Evolutionary conservation across 345 rosid species (phyloP).

Genomic region (Eutrema yunnanense): DNA sequence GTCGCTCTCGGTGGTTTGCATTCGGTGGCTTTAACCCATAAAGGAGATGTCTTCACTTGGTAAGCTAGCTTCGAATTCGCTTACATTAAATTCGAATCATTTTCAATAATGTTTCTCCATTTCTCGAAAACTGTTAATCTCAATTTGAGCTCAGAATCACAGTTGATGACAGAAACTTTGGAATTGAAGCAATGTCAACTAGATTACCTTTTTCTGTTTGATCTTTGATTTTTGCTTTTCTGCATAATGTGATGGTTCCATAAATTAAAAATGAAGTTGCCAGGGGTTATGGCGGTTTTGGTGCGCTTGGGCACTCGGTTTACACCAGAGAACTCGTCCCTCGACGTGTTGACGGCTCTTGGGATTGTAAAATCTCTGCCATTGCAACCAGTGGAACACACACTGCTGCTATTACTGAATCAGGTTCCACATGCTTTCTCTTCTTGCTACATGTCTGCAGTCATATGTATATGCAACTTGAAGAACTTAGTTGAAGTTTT

Average conservation of each 20-base stretch:
- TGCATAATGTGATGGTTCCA: constrained; percentile 27
- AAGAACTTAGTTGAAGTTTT: not conserved
- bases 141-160: not conserved
- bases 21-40: constrained; percentile 67
- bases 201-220: not conserved
- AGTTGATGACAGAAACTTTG: not conserved
- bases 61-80: constrained; percentile 24
- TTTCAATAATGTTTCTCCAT: not conserved
- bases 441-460: not conserved
- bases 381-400: constrained; percentile 86
- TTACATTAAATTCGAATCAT: not conserved
- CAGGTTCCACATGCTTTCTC: constrained; percentile 41
- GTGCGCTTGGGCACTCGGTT: constrained; percentile 90
- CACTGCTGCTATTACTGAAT: constrained; percentile 72
- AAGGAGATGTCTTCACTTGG: constrained; percentile 76
- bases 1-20: constrained; percentile 86
- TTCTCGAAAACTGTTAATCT: not conserved
- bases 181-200: not conserved
- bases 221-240: not conserved
- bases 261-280: constrained; percentile 44
- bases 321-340: constrained; percentile 79
- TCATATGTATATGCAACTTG: not conserved
- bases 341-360: constrained; percentile 68
- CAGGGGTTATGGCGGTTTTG: constrained; percentile 98
- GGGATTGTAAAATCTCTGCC: constrained; percentile 46